phyloP scores from a whole-genome alignment of 108 stramenopile species.

The Nitzschia sp. region DNA sequence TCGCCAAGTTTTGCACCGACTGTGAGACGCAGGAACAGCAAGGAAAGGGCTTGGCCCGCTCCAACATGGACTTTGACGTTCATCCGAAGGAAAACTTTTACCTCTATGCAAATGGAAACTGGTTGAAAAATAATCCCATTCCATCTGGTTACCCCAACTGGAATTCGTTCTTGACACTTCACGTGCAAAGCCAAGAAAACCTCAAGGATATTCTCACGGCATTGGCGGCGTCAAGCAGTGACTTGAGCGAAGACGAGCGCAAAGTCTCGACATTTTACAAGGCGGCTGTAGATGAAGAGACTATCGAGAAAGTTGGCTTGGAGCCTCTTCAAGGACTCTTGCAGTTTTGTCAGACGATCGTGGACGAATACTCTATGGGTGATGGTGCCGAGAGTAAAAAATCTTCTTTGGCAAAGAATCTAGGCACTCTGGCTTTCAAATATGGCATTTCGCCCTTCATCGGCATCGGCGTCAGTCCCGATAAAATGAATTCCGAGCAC shows the following conservation, averaged over 20 bases:
- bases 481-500: conserved; percentile 61
- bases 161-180: conserved; percentile 72
- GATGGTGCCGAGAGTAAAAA: conserved; percentile 23
- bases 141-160: conserved; percentile 76
- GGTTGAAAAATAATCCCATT: conserved; percentile 82
- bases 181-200: conserved; percentile 69
- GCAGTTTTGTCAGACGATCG: conserved; percentile 35
- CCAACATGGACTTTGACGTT: conserved; percentile 56
- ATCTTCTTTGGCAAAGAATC: conserved; percentile 32
- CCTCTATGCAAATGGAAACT: conserved; percentile 66
- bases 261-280: conserved; percentile 68
- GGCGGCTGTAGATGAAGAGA: conserved; percentile 73
- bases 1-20: conserved; percentile 53
- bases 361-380: too few species aligned
- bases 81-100: conserved; percentile 57
- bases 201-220: conserved; percentile 50
- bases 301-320: conserved; percentile 56
- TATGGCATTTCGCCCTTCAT: conserved; percentile 47
- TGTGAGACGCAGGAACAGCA: conserved; percentile 25
- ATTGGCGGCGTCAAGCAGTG: conserved; percentile 20
- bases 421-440: conserved; percentile 38
- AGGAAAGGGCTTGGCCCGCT: conserved; percentile 28
- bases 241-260: conserved; percentile 26
- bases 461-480: conserved; percentile 52
- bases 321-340: conserved; percentile 46